A percentile compares a stretch with the other conserved stretches of the same genome.
Conservation (phyloP, 2,329 filamentous ascomycete genomes). For the Phialocephala sp. region DNA sequence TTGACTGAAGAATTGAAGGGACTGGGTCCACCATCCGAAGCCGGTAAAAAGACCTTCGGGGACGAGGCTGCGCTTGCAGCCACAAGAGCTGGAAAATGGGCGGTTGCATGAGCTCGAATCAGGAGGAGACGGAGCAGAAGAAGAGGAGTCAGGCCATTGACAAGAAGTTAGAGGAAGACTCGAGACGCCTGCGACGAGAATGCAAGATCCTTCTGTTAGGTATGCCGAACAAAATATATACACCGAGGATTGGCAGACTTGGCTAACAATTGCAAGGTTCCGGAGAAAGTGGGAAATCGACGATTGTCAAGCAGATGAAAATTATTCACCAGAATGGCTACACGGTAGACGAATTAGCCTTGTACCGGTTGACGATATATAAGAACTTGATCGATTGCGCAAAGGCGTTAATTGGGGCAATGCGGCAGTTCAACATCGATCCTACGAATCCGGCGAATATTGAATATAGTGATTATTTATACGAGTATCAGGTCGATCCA, state of each 20-base stretch:
- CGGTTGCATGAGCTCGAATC: constrained; percentile 85
- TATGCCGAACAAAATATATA: constrained; percentile 52
- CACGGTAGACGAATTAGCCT: constrained; percentile 87
- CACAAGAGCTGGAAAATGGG: constrained; percentile 69
- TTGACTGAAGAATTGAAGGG: constrained; percentile 2
- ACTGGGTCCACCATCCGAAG: not conserved
- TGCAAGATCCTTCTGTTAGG: constrained; percentile 98
- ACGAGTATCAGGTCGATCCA: constrained; percentile 88
- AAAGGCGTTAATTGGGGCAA: constrained; percentile 88
- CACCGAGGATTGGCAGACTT: not conserved
- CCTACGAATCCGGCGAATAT: constrained; percentile 74
- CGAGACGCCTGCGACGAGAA: constrained; percentile 88
- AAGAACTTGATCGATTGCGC: constrained; percentile 98
- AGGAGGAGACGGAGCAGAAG: constrained; percentile 87
- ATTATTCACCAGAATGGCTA: constrained; percentile 99
- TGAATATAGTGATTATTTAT: constrained; percentile 77
- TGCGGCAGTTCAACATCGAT: constrained; percentile 89
- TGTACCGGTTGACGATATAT: constrained; percentile 96
- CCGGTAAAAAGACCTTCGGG: constrained; percentile 9
- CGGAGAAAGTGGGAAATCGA: constrained; percentile 98
- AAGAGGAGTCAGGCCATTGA: constrained; percentile 97
- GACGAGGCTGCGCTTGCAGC: constrained; percentile 41
- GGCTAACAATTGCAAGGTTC: constrained; percentile 66
- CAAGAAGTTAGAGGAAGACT: constrained; percentile 91
- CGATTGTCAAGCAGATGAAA: constrained; percentile 99